A percentile compares a stretch with the other conserved stretches of the same genome.
These are phyloP conservation scores for Melanopsichium pennsylvanicum DNA, from an alignment of 1,284 basidiomycete species.

Conservation along the genomic window DNA sequence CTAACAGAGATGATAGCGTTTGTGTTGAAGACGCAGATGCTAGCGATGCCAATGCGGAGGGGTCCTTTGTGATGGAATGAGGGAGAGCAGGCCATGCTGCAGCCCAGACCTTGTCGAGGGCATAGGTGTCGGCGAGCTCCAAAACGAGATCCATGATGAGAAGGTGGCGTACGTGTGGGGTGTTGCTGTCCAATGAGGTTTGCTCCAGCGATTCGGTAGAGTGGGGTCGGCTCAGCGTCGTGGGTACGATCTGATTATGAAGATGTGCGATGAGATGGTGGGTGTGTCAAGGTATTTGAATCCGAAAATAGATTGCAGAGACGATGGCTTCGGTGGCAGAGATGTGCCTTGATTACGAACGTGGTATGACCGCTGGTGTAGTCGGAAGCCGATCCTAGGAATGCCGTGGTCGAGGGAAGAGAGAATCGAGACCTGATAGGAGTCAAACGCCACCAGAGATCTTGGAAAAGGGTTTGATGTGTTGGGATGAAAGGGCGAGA, in stretches of 20 bases:
- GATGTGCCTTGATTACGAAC: too few relatives aligned
- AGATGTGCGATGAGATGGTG: slow-evolving; percentile 3
- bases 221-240: not conserved
- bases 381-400: too few relatives aligned
- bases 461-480: too few relatives aligned
- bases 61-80: slow-evolving; percentile 28
- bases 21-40: slow-evolving; percentile 38
- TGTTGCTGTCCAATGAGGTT: not conserved
- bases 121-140: slow-evolving; percentile 75
- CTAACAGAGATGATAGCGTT: slow-evolving; percentile 15
- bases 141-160: slow-evolving; percentile 82
- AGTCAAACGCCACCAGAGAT: too few relatives aligned
- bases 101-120: slow-evolving; percentile 82
- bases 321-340: too few relatives aligned
- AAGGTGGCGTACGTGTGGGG: not conserved
- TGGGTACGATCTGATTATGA: slow-evolving; percentile 6
- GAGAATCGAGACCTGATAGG: too few relatives aligned
- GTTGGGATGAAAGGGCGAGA: too few relatives aligned
- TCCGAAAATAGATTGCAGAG: too few relatives aligned
- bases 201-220: not conserved
- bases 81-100: slow-evolving; percentile 72
- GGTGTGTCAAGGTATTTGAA: not conserved
- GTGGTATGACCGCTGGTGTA: too few relatives aligned
- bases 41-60: slow-evolving; percentile 28
- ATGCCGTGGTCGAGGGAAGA: too few relatives aligned